phyloP scores from a whole-genome alignment of 805 yeast species.

The Tetrapisispora phaffii region DNA sequence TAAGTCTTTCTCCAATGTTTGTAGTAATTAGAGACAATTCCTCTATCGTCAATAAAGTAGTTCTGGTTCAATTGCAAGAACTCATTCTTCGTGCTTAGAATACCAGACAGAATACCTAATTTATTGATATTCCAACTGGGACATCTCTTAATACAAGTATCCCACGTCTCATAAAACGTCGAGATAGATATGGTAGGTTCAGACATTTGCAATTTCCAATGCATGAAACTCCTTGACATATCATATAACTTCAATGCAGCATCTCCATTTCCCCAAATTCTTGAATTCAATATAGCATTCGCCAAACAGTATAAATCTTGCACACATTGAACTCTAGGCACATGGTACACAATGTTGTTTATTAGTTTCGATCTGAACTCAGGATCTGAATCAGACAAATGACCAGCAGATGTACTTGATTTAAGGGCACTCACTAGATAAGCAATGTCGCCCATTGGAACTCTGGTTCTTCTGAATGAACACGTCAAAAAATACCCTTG shows the following conservation, averaged over 20 bases:
- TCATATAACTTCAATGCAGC: slow-evolving; percentile 12
- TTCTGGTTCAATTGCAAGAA: slow-evolving; percentile 13
- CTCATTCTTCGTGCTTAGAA: slow-evolving; percentile 12
- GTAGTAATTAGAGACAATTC: slow-evolving; percentile 10
- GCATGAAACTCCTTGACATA: slow-evolving; percentile 14
- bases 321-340: slow-evolving; percentile 15
- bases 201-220: slow-evolving; percentile 26
- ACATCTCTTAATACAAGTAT: slow-evolving; percentile 9
- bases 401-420: not conserved
- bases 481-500: not conserved
- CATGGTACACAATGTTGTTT: slow-evolving; percentile 22
- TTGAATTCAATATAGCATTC: slow-evolving; percentile 10
- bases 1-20: slow-evolving; percentile 13
- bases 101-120: slow-evolving; percentile 19
- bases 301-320: slow-evolving; percentile 9
- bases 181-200: slow-evolving; percentile 20
- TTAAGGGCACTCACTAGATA: not conserved
- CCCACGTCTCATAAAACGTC: slow-evolving; percentile 20
- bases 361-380: slow-evolving; percentile 3
- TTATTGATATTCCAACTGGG: slow-evolving; percentile 16
- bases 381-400: not conserved
- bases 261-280: slow-evolving; percentile 2
- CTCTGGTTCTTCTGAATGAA: too few species aligned
- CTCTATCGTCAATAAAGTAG: slow-evolving; percentile 19
- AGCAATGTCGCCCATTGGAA: not conserved